These are phyloP conservation scores for Colletotrichum truncatum DNA, from an alignment of 2,329 filamentous ascomycete genomes.

Conservation along the genomic window DNA sequence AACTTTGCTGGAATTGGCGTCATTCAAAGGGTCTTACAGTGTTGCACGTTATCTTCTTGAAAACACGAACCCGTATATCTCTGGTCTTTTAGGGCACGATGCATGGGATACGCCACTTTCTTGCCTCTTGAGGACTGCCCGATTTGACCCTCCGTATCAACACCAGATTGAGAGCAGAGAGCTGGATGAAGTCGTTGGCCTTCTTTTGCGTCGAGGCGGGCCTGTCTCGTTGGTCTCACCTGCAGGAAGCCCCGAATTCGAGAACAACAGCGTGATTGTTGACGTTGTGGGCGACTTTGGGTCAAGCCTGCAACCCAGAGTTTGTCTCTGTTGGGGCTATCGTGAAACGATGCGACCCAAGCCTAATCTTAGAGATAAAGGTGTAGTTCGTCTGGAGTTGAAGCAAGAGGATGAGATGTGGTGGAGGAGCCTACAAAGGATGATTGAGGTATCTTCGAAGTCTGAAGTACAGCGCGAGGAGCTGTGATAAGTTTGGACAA, in stretches of 20 bases:
- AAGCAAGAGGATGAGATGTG: background rate
- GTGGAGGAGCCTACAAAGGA: background rate
- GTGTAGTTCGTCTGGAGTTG: background rate
- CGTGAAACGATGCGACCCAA: background rate
- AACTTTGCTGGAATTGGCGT: background rate
- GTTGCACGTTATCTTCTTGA: background rate
- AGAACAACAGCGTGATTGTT: background rate
- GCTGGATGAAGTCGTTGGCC: background rate
- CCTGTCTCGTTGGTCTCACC: background rate
- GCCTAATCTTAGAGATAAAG: background rate
- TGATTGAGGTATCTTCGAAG: background rate
- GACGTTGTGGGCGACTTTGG: background rate
- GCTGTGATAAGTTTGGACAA: no score
- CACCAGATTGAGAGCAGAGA: background rate
- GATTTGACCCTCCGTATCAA: background rate
- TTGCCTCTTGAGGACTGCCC: no score
- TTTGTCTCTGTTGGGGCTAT: background rate
- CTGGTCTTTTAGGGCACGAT: background rate
- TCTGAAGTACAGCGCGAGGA: no score
- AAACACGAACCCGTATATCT: background rate
- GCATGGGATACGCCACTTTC: no score
- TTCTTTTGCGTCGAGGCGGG: background rate
- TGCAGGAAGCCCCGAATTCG: background rate
- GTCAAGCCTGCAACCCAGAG: background rate
- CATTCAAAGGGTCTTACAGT: background rate